Evolutionary conservation across 2,329 filamentous ascomycete species (phyloP), one percentile per base, ranked within the genome.

Genomic region (Aspergillus oerlinghausenensis): DNA sequence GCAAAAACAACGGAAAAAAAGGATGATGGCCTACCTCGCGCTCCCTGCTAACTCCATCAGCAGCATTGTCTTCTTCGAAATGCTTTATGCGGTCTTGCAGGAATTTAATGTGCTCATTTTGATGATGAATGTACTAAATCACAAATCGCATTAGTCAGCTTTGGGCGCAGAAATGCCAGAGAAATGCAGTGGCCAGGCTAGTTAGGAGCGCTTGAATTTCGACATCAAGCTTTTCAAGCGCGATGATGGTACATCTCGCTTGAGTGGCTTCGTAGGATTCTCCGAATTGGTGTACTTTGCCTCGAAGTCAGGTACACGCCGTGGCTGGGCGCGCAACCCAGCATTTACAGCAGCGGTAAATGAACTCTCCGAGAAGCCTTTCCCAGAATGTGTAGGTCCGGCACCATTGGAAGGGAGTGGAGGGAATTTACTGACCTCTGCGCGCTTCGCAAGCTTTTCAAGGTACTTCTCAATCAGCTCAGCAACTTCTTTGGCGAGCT

Each of bases 381-480:
- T 47, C 5, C 19, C 43, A 7, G 23, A 25, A 25, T 23, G 43
- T 23, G 23, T 47, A 14, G 43, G 17, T 17, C 14, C 11, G 11
- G 43, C 9, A 11, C 11, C 9, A 47, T 21, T 47, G 50, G 58
- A 61, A 50, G 58, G 17, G 25, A 52, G 32, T 57, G 29, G 8
- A 19, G 49, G 25, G 23, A 25, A 43, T 49, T 50, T 49, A 73
- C 70, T 68, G 38, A 77, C 75, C 73, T 77, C 74, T 58, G 73
- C 73, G 57, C 75, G 73, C 58, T 75, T 71, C 29, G 74, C 73
- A 29, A 77, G 66, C 35, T 71, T 70, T 57, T 77, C 74, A 25
- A 73, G 65, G 51, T 77, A 84, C 63, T 84, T 84, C 71, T 84
- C 84, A 58, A 82, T 78, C 43, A 82, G 78, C 28, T 80, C 80